Evolutionary conservation across 345 rosid species (phyloP).

Genomic region (Eucalyptus pumila): DNA sequence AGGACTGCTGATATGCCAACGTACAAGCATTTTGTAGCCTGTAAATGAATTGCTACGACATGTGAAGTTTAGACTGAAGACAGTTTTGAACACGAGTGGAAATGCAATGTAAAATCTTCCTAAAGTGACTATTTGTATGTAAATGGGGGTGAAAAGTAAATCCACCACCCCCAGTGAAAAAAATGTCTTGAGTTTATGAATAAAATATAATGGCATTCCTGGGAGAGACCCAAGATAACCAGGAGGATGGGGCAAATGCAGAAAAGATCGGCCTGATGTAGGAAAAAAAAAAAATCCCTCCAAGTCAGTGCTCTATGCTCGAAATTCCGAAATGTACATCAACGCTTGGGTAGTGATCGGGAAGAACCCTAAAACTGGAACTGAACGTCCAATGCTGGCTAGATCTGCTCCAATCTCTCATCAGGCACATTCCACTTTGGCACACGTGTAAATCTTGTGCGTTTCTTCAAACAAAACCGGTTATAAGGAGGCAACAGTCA

Average conservation of each 20-base stretch:
- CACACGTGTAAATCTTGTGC: not conserved
- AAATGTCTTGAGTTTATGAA: not conserved
- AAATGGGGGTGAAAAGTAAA: not conserved
- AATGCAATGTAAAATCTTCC: not conserved
- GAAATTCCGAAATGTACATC: not conserved
- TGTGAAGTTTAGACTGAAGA: not conserved
- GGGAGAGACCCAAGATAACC: not conserved
- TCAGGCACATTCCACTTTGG: not conserved
- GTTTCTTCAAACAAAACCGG: not conserved
- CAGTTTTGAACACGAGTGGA: not conserved
- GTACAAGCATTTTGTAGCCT: not conserved
- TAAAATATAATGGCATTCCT: not conserved
- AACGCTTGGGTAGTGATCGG: constrained; percentile 41
- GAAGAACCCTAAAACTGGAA: constrained; percentile 16
- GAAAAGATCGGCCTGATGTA: not conserved
- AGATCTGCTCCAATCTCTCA: not conserved
- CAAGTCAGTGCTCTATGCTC: not conserved
- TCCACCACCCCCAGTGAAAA: not conserved
- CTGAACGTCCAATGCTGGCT: not conserved
- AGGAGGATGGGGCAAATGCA: not conserved
- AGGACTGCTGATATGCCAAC: not conserved
- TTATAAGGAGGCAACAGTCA: not conserved
- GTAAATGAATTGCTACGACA: not conserved
- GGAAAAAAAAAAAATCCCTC: not conserved
- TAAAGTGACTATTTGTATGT: not conserved